Base-by-base conservation (phyloP, 495 filamentous ascomycete genomes). In the Aspergillus diversus region DNA sequence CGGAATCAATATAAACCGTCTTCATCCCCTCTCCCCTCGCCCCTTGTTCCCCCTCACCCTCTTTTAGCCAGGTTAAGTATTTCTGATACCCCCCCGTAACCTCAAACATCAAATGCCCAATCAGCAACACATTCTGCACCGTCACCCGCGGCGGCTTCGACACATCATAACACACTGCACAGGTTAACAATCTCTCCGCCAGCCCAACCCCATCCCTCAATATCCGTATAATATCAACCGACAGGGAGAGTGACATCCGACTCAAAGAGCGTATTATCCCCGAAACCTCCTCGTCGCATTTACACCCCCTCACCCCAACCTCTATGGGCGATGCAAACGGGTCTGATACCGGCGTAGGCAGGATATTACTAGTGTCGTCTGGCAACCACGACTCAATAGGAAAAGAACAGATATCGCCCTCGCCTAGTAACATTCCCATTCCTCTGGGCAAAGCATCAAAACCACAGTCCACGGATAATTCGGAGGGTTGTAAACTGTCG, bases 141-240 rank as follows among this genome's bases (percentile, higher is more conserved):
- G 55, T 57, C 55, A 57, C 55, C n/a, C 55, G 55, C 8, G 55
- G 55, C 15, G 55, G 37, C n/a, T 57, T 57, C n/a, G 55, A 57
- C 5, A 57, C 37, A 27, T 57, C 55, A 7, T 57, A 57, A 31
- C 55, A 57, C 0, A 57, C 33, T 2, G 55, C 35, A 47, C 55
- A 57, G 21, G 39, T 57, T 12, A 57, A 27, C 9, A 57, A 39
- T 33, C 55, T 32, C 37, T 57, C 55, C 33, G 55, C n/a, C 17
- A 57, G 16, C 13, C 37, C 43, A 5, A 57, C 55, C 16, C 55
- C 55, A 1, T 35, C n/a, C 0, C 55, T 35, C 31, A 57, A 39
- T 13, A 21, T 47, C 55, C n/a, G 39, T 37, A 57, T 57, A 27
- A 57, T 57, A 47, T 57, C 55, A 21, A 33, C n/a, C n/a, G n/a